Base-by-base conservation (phyloP, 2,329 filamentous ascomycete species). In the Pseudogymnoascus destructans region DNA sequence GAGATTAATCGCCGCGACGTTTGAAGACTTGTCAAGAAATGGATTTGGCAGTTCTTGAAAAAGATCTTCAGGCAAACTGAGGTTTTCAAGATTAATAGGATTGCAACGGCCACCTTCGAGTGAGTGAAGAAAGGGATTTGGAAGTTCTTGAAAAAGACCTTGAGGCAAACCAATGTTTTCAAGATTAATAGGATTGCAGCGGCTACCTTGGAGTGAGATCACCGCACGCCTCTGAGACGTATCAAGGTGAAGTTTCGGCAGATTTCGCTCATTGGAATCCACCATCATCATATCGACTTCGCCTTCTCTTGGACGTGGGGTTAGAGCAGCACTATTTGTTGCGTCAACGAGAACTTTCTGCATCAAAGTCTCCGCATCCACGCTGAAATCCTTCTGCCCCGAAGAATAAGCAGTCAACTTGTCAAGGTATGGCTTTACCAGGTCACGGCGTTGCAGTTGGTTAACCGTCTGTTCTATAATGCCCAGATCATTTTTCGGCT, bases 301-400 rank as follows among this genome's bases (percentile, higher is more conserved):
- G 46, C 46, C 46, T 13, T 30, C 25, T 15, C n/a, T 30, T 52
- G 9, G n/a, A 19, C 7, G 25, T 30, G 46, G 25, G 25, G 46
- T 52, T 9, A 52, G 25, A 11, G 46, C 25, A 52, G n/a, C 23
- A 17, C n/a, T 49, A 49, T 52, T 52, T 30, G 25, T 52, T 30
- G 46, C 25, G n/a, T 52, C 46, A 30, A 52, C 25, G n/a, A 52
- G 46, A 52, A 19, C 46, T 30, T 52, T n/a, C 7, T 52, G 25
- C 46, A 52, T 30, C 46, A 52, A 52, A 52, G 46, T 52, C 46
- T 52, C 25, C 10, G 25, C 25, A 52, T 52, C 25, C 46, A 30
- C n/a, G 25, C 9, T 17, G 25, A 9, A 52, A 30, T 15, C 25
- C 25, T 30, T 25, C 17, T 15, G 23, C 17, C 10, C 25, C 1